These are phyloP conservation scores for Stromatinia cepivora DNA, from an alignment of 2,329 filamentous ascomycete genomes.

Conservation along the genomic window DNA sequence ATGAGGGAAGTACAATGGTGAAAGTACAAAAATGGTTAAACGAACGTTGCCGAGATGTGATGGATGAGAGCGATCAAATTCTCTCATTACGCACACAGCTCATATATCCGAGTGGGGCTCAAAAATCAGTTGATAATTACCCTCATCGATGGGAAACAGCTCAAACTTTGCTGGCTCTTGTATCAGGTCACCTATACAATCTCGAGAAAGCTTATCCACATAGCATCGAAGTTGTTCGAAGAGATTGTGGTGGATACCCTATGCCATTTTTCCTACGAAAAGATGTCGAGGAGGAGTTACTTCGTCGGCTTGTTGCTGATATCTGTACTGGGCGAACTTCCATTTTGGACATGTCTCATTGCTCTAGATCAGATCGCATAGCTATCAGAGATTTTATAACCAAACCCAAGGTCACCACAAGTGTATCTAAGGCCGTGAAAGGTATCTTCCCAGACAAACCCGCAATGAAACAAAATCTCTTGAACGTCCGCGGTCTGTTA, in stretches of 20 bases:
- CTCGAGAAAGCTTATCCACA: constrained; percentile 44
- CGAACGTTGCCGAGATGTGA: constrained; percentile 48
- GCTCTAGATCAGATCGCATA: constrained; percentile 34
- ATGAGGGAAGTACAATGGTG: constrained; percentile 47
- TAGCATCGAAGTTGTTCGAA: constrained; percentile 48
- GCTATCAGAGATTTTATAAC: constrained; percentile 37
- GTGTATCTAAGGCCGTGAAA: constrained; percentile 34
- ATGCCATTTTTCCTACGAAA: constrained; percentile 49
- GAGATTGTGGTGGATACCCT: constrained; percentile 45
- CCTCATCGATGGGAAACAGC: constrained; percentile 44
- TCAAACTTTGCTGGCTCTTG: constrained; percentile 38
- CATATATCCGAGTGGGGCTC: constrained; percentile 46
- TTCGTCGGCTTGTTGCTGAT: constrained; percentile 40
- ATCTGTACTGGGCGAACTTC: constrained; percentile 38
- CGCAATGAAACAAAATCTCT: constrained; percentile 43
- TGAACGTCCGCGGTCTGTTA: constrained; percentile 64
- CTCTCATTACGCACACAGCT: constrained; percentile 45
- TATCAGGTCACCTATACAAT: constrained; percentile 39
- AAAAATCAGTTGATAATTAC: constrained; percentile 43
- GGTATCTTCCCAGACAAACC: constrained; percentile 41
- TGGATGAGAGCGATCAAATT: constrained; percentile 52
- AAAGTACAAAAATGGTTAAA: constrained; percentile 48
- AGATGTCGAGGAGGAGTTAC: constrained; percentile 43
- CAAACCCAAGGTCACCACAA: constrained; percentile 31
- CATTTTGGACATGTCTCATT: constrained; percentile 30